Evolutionary conservation across 2,329 filamentous ascomycete species (phyloP), one percentile per base, ranked within the genome.

Genomic region (Gliomastix tumulicola): DNA sequence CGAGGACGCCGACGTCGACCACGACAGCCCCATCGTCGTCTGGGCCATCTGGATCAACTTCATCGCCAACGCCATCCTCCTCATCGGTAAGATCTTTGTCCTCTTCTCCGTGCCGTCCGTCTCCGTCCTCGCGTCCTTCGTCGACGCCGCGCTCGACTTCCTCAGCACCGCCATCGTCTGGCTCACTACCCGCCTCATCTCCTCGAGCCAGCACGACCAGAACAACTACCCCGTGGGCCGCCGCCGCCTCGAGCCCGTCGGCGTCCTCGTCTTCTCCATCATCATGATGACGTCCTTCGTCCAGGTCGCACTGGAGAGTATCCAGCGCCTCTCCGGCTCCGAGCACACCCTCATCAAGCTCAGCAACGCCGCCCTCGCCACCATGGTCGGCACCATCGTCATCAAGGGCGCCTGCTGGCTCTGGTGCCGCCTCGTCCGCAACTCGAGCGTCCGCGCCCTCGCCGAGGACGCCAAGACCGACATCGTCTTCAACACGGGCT

Each of bases 401-500:
- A 81, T 94, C 58, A 94, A 94, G 57, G 78, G 84, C 16, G 62
- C 76, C 9, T 89, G 84, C 60, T 95, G 86, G 85, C 53, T 94
- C 27, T 94, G 85, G 84, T 94, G 86, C 55, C 83, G 88, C 7
- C 59, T 92, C 22, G 84, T 94, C 45, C 86, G 79, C 47, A 94
- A 94, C 56, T 88, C 84, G 3, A 87, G 82, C 43, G 88, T 94
- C 5, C 86, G 89, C 54, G 87, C 88, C 2, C 65, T 94, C 46
- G 69, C 69, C 22, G 65, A 71, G 20, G 69, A 74, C 43, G 69
- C 69, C 36, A 65, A 69, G 51, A 83, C 85, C 0, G 85, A 94
- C 51, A 84, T 95, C 20, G 79, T 94, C 21, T 95, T 95, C 73
- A 95, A 95, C 60, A 78, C 77, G 2, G 90, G 92, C 50, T 88